Base-by-base conservation (phyloP, 257 asterid species). In the Galeopsis tetrahit region DNA sequence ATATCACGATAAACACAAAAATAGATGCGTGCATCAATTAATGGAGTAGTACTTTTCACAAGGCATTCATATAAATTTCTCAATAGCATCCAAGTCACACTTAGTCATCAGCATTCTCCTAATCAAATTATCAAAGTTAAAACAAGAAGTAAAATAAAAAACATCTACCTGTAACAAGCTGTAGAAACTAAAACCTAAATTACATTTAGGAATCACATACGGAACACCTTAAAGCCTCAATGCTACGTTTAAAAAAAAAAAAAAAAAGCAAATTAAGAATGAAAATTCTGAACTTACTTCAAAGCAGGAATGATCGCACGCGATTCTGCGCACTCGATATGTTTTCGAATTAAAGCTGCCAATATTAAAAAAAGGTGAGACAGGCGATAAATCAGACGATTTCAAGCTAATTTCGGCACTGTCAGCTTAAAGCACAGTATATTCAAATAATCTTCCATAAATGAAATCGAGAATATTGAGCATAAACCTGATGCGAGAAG, bases 231-330 rank as follows among this genome's bases (percentile, higher is more conserved):
- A 13, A 38, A 42, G 33, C 63, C 21, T 14, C 35, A 35, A 35
- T 6, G 17, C 46, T 21, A 34, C 35, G 7, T 14, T 1, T 36
- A 7, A 39, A 0, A 61, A 69, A 14, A 35, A 53, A 15, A 0
- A 31, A 6, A 21, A 21, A 1, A 21, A 21, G 28, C 28, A 21
- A 15, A 52, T 6, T 10, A 35, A 21, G 70, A 14, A 57, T 2
- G 55, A 63, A 33, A 70, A 65, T 43, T 64, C 55, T 43, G 13
- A 40, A 53, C 83, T 80, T 76, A 90, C 98, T 77, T 93, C 89
- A 34, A 87, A 86, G 79, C 87, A 85, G 10, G 98, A 90, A 77
- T 86, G 83, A 73, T 89, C 87, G 70, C 92, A 87, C 79, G 79
- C 46, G 63, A 87, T 72, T 70, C 80, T 78, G 75, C 83, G 75